These are phyloP conservation scores for Nyctanthes arbortristis DNA, from an alignment of 257 asterid species.

Conservation along the genomic window DNA sequence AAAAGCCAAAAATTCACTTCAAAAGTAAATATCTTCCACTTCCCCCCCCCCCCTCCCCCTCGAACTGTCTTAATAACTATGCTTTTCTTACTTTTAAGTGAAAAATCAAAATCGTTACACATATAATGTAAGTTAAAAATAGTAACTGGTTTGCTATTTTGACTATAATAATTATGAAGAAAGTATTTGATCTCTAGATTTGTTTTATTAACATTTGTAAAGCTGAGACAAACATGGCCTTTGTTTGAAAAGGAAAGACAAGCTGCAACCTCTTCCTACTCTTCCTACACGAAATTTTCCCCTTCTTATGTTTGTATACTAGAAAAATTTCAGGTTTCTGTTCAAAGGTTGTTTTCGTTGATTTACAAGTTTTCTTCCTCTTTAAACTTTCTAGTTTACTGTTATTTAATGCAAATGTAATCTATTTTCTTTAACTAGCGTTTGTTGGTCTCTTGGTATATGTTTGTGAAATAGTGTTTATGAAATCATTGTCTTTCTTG, in stretches of 20 bases:
- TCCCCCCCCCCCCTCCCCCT: no score
- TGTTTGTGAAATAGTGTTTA: no score
- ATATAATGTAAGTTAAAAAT: no score
- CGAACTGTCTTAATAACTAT: no score
- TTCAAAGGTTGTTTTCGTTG: conserved; percentile 56
- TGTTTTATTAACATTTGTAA: neutral
- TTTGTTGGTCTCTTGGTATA: no score
- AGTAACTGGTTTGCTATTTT: no score
- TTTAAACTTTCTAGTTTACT: conserved; percentile 9
- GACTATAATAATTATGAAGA: neutral
- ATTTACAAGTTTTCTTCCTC: conserved; percentile 18
- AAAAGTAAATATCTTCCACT: no score
- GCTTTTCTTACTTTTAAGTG: no score
- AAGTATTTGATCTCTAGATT: neutral
- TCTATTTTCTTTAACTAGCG: no score
- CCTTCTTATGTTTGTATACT: conserved; percentile 7
- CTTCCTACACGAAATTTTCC: conserved; percentile 29
- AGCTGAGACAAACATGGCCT: neutral
- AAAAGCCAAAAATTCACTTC: neutral
- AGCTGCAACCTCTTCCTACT: conserved; percentile 44
- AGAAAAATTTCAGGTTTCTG: conserved; percentile 27
- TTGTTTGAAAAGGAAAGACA: conserved; percentile 62
- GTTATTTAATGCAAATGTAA: no score
- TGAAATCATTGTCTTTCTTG: no score
- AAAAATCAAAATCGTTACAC: no score